These are phyloP conservation scores for Nakaseomyces bracarensis DNA, from an alignment of 1,139 yeast genomes.

Conservation along the genomic window DNA sequence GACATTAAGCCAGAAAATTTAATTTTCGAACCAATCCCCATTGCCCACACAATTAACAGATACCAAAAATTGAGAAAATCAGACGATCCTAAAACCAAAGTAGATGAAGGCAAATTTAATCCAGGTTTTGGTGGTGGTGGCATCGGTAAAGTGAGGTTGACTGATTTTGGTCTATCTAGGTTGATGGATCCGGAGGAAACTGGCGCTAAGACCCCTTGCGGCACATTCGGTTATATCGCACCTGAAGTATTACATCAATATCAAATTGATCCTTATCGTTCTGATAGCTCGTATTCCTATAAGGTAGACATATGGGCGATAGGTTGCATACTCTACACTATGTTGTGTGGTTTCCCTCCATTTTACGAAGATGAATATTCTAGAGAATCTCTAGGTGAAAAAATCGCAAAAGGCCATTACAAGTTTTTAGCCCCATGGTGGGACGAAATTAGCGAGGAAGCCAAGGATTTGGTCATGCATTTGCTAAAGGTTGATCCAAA, in stretches of 20 bases:
- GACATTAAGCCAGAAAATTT: constrained; percentile 94
- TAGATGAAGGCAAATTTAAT: constrained; percentile 77
- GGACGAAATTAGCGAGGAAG: constrained; percentile 73
- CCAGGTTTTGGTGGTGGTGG: constrained; percentile 85
- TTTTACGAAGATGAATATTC: constrained; percentile 69
- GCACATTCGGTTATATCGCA: constrained; percentile 86
- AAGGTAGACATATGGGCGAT: constrained; percentile 95
- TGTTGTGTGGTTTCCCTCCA: constrained; percentile 93
- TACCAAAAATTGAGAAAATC: constrained; percentile 45
- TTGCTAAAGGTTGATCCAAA: constrained; percentile 71
- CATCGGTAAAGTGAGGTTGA: constrained; percentile 75
- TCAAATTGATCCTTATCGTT: neutral
- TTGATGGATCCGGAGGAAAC: constrained; percentile 55
- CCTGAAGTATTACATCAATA: constrained; percentile 80
- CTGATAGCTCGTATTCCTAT: constrained; percentile 62
- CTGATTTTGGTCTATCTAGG: constrained; percentile 90
- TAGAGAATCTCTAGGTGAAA: constrained; percentile 38
- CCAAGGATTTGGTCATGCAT: constrained; percentile 62
- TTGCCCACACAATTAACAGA: constrained; percentile 47
- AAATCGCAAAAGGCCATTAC: constrained; percentile 71
- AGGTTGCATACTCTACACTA: constrained; percentile 85
- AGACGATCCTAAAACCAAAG: constrained; percentile 61
- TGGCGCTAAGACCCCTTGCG: constrained; percentile 72
- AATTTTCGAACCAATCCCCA: constrained; percentile 59
- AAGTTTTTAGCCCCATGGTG: constrained; percentile 84